These are phyloP conservation scores for Podaxis sp. DNA, from an alignment of 768 basidiomycete species.

Conservation along the genomic window DNA sequence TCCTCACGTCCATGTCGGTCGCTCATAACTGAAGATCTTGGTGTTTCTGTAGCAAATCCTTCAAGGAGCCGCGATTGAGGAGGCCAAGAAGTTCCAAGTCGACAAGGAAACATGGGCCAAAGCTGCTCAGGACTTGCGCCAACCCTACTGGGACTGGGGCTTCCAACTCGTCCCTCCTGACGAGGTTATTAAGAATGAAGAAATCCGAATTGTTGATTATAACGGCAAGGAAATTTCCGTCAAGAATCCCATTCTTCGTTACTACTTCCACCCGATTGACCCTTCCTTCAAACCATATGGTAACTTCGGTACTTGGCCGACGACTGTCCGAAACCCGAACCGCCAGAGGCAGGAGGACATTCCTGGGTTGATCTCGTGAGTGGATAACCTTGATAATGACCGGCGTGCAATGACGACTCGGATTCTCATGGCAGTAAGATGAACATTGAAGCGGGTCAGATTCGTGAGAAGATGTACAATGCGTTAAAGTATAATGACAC, in stretches of 20 bases:
- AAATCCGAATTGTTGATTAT: slow-evolving; percentile 14
- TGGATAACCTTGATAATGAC: neutral
- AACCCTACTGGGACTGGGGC: slow-evolving; percentile 56
- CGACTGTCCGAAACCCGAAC: slow-evolving; percentile 33
- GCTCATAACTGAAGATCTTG: neutral
- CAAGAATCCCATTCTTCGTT: slow-evolving; percentile 31
- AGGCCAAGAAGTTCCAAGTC: slow-evolving; percentile 39
- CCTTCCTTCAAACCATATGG: slow-evolving; percentile 24
- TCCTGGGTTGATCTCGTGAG: neutral
- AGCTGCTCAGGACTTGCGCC: slow-evolving; percentile 34
- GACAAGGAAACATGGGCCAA: slow-evolving; percentile 25
- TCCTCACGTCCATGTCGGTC: neutral
- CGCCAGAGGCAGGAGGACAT: neutral
- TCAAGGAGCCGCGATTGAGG: slow-evolving; percentile 33
- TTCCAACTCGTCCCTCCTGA: slow-evolving; percentile 32
- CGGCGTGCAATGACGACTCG: neutral
- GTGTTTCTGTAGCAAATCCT: slow-evolving; percentile 40
- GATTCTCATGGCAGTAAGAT: slow-evolving; percentile 16
- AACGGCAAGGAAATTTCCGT: slow-evolving; percentile 25
- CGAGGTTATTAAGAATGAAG: slow-evolving; percentile 28
- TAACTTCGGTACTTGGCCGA: slow-evolving; percentile 29
- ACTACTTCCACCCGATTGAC: slow-evolving; percentile 30
- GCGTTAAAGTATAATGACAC: slow-evolving; percentile 28
- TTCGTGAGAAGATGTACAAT: slow-evolving; percentile 27
- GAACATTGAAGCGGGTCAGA: slow-evolving; percentile 16